A percentile compares a stretch with the other conserved stretches of the same genome.
Evolutionary conservation across 2,329 filamentous ascomycete genomes (phyloP).

Genomic region (Calycina herbarum): DNA sequence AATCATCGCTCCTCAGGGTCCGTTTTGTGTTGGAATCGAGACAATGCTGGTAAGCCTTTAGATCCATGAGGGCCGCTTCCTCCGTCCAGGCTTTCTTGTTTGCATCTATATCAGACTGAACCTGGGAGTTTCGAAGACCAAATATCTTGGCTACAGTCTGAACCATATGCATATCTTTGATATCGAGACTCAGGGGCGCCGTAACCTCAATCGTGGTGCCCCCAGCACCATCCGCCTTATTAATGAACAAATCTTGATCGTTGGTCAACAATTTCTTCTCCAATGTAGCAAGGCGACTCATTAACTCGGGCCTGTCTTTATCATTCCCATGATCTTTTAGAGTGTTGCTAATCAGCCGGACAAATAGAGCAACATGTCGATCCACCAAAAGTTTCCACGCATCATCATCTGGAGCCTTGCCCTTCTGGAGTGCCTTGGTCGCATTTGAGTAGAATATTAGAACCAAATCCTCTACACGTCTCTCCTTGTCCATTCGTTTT

Average conservation of each 20-base stretch:
- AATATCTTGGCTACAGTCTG: slow-evolving; percentile 86
- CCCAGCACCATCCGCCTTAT: slow-evolving; percentile 56
- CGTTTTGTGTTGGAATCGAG: slow-evolving; percentile 75
- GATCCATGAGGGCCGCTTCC: slow-evolving; percentile 82
- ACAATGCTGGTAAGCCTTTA: slow-evolving; percentile 91
- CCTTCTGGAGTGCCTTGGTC: slow-evolving; percentile 83
- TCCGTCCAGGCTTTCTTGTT: slow-evolving; percentile 85
- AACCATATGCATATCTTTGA: slow-evolving; percentile 96
- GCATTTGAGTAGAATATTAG: slow-evolving; percentile 96
- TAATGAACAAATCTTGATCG: slow-evolving; percentile 80
- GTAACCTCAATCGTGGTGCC: slow-evolving; percentile 76
- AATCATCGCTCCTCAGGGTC: slow-evolving; percentile 80
- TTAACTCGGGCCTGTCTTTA: slow-evolving; percentile 81
- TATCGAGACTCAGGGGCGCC: slow-evolving; percentile 82
- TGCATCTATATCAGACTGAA: slow-evolving; percentile 84
- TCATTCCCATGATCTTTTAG: slow-evolving; percentile 83
- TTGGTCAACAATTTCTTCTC: slow-evolving; percentile 94
- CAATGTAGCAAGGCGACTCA: slow-evolving; percentile 73
- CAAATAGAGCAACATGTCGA: slow-evolving; percentile 90
- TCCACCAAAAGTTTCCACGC: slow-evolving; percentile 91
- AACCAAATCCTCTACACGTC: slow-evolving; percentile 87
- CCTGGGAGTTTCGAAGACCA: slow-evolving; percentile 72
- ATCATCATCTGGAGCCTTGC: slow-evolving; percentile 76
- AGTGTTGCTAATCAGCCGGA: slow-evolving; percentile 78
- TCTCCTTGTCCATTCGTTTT: slow-evolving; percentile 90